Percentiles rank a stretch among this genome's conserved stretches.
These are phyloP conservation scores for Pythium coloratum DNA, from an alignment of 352 stramenopile species.

Conservation along the genomic window DNA sequence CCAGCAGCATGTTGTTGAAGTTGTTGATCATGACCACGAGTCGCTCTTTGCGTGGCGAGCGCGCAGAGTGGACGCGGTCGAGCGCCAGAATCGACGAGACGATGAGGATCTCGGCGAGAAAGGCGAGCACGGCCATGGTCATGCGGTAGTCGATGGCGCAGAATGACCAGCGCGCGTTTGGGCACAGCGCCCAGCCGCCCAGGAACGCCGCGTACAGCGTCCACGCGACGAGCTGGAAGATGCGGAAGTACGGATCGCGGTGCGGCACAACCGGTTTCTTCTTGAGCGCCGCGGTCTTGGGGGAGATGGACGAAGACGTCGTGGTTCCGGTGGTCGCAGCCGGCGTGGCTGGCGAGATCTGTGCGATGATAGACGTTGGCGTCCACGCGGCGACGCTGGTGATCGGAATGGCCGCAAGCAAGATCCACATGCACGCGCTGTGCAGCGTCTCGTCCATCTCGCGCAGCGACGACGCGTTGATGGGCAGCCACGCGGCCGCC, in stretches of 20 bases:
- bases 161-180: conserved; percentile 32
- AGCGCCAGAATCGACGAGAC: conserved; percentile 77
- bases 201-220: conserved; percentile 58
- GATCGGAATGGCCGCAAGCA: conserved; percentile 49
- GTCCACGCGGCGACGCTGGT: conserved; percentile 65
- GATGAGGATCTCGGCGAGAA: conserved; percentile 75
- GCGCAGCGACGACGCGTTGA: conserved; percentile 30
- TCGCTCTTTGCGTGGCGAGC: conserved; percentile 38
- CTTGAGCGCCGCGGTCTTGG: background rate
- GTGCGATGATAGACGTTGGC: conserved; percentile 45
- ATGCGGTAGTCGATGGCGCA: conserved; percentile 51
- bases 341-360: conserved; percentile 28
- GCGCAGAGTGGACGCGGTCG: conserved; percentile 43
- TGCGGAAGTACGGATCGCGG: conserved; percentile 59
- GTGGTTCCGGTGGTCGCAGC: conserved; percentile 27
- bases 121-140: conserved; percentile 55
- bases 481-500: conserved; percentile 27
- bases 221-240: conserved; percentile 71
- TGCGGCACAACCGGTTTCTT: conserved; percentile 17
- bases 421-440: conserved; percentile 38
- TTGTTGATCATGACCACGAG: conserved; percentile 80
- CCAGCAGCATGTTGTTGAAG: conserved; percentile 84
- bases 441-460: conserved; percentile 38
- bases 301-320: background rate
- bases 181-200: conserved; percentile 40